Conservation (phyloP, 179 eudicot genomes). For the Silene vulgaris region DNA sequence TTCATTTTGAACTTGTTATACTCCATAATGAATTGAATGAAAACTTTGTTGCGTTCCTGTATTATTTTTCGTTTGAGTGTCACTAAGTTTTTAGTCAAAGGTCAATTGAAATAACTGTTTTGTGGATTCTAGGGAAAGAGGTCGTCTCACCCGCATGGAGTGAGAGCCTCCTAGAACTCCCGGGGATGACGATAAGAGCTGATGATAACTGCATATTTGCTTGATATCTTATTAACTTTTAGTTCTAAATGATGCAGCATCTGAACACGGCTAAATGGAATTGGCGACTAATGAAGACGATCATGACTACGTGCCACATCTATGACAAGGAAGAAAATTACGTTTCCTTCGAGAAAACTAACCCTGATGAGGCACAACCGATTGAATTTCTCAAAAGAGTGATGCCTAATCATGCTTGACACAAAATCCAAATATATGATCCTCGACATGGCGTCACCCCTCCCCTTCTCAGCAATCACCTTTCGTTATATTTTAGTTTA, state of each 20-base stretch:
- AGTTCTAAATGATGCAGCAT: conserved; percentile 38
- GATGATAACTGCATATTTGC: not conserved
- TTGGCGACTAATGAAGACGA: conserved; percentile 92
- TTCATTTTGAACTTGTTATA: not conserved
- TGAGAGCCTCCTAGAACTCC: not conserved
- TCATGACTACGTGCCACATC: conserved; percentile 77
- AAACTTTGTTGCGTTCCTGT: not conserved
- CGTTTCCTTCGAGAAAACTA: conserved; percentile 54
- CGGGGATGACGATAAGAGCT: not conserved
- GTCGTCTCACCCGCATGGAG: not conserved
- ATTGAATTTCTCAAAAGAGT: conserved; percentile 63
- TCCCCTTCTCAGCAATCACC: not conserved
- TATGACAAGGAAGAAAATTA: conserved; percentile 67
- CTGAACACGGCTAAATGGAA: conserved; percentile 89
- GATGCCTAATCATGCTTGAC: conserved; percentile 79
- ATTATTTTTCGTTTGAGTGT: no score
- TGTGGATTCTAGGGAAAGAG: no score
- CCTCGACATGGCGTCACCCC: not conserved
- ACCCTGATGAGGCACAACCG: conserved; percentile 72
- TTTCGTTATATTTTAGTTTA: not conserved
- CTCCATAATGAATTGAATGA: not conserved
- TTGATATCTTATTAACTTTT: conserved; percentile 2
- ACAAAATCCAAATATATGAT: not conserved
- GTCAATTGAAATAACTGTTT: no score
- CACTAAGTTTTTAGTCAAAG: no score